Evolutionary conservation across 1,284 basidiomycete species (phyloP).

Genomic region (Rhizoctonia solani): DNA sequence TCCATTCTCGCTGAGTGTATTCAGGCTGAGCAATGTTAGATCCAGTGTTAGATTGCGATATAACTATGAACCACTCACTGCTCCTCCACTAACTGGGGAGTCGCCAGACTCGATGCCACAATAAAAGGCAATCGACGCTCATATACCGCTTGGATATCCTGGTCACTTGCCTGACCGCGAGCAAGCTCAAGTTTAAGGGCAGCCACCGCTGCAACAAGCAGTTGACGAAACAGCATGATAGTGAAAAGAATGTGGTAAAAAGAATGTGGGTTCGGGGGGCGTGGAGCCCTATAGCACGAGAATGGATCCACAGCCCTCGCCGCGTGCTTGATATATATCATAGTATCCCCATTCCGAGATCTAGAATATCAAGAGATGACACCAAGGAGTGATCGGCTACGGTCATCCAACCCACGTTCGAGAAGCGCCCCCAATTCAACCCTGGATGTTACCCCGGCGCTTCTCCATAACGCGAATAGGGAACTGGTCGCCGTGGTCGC

Average conservation of each 20-base stretch:
- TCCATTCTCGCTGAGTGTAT: not conserved
- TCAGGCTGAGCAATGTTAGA: not conserved
- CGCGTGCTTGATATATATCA: too few species aligned
- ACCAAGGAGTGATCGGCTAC: too few species aligned
- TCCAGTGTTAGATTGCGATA: not conserved
- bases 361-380: too few species aligned
- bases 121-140: constrained; percentile 26
- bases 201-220: not conserved
- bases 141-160: constrained; percentile 24
- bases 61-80: not conserved
- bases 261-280: too few species aligned
- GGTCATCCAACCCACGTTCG: too few species aligned
- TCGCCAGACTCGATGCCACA: not conserved
- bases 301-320: too few species aligned
- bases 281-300: too few species aligned
- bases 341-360: too few species aligned
- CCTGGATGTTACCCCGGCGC: too few species aligned
- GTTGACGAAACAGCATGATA: not conserved
- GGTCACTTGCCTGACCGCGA: not conserved
- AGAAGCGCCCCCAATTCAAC: too few species aligned
- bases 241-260: not conserved
- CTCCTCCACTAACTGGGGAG: not conserved
- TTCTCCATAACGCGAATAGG: too few species aligned
- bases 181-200: not conserved
- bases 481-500: too few species aligned